These are phyloP conservation scores for Poa pratensis DNA, from an alignment of 176 grass and related monocot genomes.

Conservation along the genomic window DNA sequence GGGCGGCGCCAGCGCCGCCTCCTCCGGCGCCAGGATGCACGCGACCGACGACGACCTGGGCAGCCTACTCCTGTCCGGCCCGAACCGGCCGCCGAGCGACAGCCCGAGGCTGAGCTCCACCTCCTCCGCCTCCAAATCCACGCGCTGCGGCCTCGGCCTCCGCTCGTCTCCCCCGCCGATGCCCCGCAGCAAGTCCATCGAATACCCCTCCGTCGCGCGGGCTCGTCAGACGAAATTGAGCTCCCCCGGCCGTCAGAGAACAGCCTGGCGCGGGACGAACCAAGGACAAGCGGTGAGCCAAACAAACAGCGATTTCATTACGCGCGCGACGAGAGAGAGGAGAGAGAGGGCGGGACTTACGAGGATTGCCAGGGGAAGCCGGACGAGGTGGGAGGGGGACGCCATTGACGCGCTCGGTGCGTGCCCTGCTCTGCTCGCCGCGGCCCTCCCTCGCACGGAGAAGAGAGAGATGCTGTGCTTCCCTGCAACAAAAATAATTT, in stretches of 20 bases:
- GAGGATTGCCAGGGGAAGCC: not conserved
- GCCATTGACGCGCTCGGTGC: slow-evolving; percentile 38
- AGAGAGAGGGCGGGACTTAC: slow-evolving; percentile 35
- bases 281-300: not conserved
- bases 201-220: slow-evolving; percentile 29
- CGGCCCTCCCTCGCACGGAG: slow-evolving; percentile 12
- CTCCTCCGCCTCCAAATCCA: slow-evolving; percentile 40
- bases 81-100: slow-evolving; percentile 71
- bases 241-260: slow-evolving; percentile 24
- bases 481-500: slow-evolving; percentile 17
- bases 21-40: slow-evolving; percentile 31
- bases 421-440: slow-evolving; percentile 25
- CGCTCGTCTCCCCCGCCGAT: slow-evolving; percentile 15
- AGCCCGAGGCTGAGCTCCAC: slow-evolving; percentile 73
- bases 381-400: slow-evolving; percentile 1
- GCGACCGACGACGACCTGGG: slow-evolving; percentile 61
- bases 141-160: not conserved
- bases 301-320: too few relatives aligned
- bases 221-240: not conserved
- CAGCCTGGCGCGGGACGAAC: not conserved
- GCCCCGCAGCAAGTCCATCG: slow-evolving; percentile 39
- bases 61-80: slow-evolving; percentile 43
- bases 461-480: not conserved
- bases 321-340: not conserved
- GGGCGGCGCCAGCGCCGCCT: slow-evolving; percentile 16